Base-by-base conservation (phyloP, 2,329 filamentous ascomycete species). In the Botryotinia calthae region DNA sequence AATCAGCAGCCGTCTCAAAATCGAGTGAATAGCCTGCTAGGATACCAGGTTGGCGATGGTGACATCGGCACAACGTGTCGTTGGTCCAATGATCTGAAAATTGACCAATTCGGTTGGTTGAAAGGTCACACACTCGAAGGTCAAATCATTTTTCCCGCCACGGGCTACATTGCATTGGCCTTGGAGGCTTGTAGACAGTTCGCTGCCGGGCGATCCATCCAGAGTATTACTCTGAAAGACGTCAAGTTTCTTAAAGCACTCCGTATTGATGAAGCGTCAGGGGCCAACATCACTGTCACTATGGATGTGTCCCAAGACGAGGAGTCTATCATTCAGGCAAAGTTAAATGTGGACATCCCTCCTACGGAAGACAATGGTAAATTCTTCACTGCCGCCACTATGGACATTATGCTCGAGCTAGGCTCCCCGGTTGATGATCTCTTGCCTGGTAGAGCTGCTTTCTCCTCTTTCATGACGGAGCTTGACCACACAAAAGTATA, bases 91-190 rank as follows among this genome's bases (percentile, higher is more conserved):
- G 5, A 72, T 2, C 40, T 77, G 7, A 48, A 31, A 20, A n/a
- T 37, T 1, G 78, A 79, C 0, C 80, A 85, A 40, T 70, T 82
- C 0, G 80, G 82, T 0, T 87, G 86, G 86, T 69, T 86, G 0
- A 75, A 75, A 0, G 83, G 86, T 51, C 85, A 88, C 73, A 77
- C 77, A n/a, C 73, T 87, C 1, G 77, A 81, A 5, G 77, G 78
- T 0, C 72, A 76, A 48, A 64, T 67, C 4, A 76, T 87, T n/a
- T 78, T 86, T 4, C 85, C 85, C 0, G 85, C 83, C 2, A 84
- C 85, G 0, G 85, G 82, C 0, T 86, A 86, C 74, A 82, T 83
- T 64, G 74, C 83, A 68, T 85, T 86, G 82, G 84, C 84, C 0
- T 74, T 85, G 7, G 85, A 86, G 58, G 84, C 85, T 3, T 67